Percentiles rank a stretch among this genome's conserved stretches.
These are phyloP conservation scores for Meira nashicola DNA, from an alignment of 1,284 basidiomycete species.

Conservation along the genomic window DNA sequence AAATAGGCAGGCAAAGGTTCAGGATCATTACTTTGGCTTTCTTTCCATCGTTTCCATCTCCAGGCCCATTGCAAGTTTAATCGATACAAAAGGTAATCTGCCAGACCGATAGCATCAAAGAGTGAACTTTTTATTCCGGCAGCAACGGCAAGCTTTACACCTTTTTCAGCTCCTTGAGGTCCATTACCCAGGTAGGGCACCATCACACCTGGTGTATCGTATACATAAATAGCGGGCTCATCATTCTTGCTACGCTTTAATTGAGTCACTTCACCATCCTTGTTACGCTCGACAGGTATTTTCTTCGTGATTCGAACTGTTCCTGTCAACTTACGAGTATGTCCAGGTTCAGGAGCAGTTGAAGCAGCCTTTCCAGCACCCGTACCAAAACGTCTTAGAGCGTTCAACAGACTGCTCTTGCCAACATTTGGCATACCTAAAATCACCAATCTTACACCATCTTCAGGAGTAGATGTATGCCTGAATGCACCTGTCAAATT, in stretches of 20 bases:
- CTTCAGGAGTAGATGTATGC: conserved; percentile 45
- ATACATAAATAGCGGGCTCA: conserved; percentile 79
- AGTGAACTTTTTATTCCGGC: conserved; percentile 91
- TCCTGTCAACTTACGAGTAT: conserved; percentile 48
- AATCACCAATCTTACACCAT: conserved; percentile 45
- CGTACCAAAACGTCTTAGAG: conserved; percentile 81
- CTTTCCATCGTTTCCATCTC: neutral
- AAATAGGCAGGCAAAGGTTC: conserved; percentile 19
- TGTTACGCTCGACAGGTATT: neutral
- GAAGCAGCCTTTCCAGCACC: conserved; percentile 79
- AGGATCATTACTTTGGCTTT: conserved; percentile 1
- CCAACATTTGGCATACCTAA: conserved; percentile 96
- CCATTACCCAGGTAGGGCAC: conserved; percentile 88
- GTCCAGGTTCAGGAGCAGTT: conserved; percentile 73
- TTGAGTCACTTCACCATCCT: conserved; percentile 1
- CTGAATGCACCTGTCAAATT: conserved; percentile 47
- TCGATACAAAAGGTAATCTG: conserved; percentile 81
- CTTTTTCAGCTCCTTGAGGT: conserved; percentile 75
- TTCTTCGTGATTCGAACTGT: conserved; percentile 45
- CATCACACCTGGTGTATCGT: conserved; percentile 96
- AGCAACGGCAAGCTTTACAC: conserved; percentile 85
- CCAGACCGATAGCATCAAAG: conserved; percentile 77
- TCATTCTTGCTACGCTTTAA: conserved; percentile 64
- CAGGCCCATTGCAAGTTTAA: conserved; percentile 61
- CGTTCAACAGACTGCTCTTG: conserved; percentile 89